Conservation (phyloP, 108 stramenopile species). For the Thalassiosira profunda region DNA sequence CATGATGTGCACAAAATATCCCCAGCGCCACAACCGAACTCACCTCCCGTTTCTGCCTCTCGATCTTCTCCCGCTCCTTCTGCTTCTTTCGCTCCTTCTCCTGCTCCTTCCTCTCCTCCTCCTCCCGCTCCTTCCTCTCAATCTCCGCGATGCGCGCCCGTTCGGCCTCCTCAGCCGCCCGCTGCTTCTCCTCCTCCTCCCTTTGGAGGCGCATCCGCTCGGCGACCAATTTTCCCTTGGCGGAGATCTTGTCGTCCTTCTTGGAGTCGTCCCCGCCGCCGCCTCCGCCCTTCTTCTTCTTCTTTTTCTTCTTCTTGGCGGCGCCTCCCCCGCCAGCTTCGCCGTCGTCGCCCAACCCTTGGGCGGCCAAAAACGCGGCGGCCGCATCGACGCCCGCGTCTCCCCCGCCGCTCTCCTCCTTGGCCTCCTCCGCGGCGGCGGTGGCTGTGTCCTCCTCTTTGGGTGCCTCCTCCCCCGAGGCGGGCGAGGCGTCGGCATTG, state of each 20-base stretch:
- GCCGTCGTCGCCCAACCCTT: slow-evolving; percentile 58
- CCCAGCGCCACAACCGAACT: too few relatives aligned
- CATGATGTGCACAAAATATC: too few relatives aligned
- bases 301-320: slow-evolving; percentile 91
- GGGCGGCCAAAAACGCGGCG: slow-evolving; percentile 85
- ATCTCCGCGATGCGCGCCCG: slow-evolving; percentile 75
- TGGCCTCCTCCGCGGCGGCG: slow-evolving; percentile 3
- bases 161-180: slow-evolving; percentile 83
- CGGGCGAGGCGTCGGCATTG: slow-evolving; percentile 8
- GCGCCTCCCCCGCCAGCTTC: slow-evolving; percentile 49
- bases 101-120: slow-evolving; percentile 64
- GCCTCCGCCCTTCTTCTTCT: slow-evolving; percentile 63
- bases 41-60: slow-evolving; percentile 87
- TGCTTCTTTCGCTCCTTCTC: slow-evolving; percentile 81
- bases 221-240: slow-evolving; percentile 83
- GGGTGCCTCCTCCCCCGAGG: slow-evolving; percentile 1
- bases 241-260: slow-evolving; percentile 63
- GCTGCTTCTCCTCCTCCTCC: slow-evolving; percentile 85
- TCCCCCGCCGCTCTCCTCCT: slow-evolving; percentile 8
- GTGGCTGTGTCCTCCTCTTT: slow-evolving; percentile 10
- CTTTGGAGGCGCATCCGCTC: slow-evolving; percentile 87
- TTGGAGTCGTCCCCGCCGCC: slow-evolving; percentile 58
- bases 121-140: slow-evolving; percentile 70
- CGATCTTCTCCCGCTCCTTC: slow-evolving; percentile 92
- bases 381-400: slow-evolving; percentile 64